These are phyloP conservation scores for Sutorius australiensis DNA, from an alignment of 768 basidiomycete genomes.

Conservation along the genomic window DNA sequence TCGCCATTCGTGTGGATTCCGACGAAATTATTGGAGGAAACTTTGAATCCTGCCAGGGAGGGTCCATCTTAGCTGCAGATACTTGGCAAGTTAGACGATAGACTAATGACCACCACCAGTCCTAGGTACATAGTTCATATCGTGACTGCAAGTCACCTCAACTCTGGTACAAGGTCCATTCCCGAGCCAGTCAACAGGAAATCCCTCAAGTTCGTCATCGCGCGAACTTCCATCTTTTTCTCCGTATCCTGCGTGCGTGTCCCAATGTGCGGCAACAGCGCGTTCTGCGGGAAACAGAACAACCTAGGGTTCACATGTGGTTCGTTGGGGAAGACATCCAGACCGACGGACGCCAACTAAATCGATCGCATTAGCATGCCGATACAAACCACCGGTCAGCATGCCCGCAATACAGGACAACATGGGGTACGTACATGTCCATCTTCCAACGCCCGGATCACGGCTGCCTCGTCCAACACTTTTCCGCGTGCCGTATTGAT, in stretches of 20 bases:
- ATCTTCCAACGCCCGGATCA: slow-evolving; percentile 80
- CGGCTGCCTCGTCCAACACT: slow-evolving; percentile 81
- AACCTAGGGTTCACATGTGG: slow-evolving; percentile 75
- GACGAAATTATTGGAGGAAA: too few relatives aligned
- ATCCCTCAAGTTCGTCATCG: slow-evolving; percentile 70
- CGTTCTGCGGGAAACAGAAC: slow-evolving; percentile 74
- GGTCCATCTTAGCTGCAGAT: too few relatives aligned
- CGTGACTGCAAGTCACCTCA: slow-evolving; percentile 2
- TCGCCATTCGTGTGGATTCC: too few relatives aligned
- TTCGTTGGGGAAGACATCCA: slow-evolving; percentile 87
- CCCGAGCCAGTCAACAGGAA: slow-evolving; percentile 61
- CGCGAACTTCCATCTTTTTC: slow-evolving; percentile 77
- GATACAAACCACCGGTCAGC: not conserved
- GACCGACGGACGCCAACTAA: slow-evolving; percentile 45
- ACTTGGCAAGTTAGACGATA: too few relatives aligned
- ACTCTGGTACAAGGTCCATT: slow-evolving; percentile 61
- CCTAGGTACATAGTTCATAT: too few relatives aligned
- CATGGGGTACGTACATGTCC: slow-evolving; percentile 65
- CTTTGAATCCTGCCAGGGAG: too few relatives aligned
- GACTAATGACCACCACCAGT: too few relatives aligned
- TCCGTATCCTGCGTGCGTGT: slow-evolving; percentile 80
- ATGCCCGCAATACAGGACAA: not conserved
- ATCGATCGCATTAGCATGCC: not conserved
- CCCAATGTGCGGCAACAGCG: slow-evolving; percentile 90
- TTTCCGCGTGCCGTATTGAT: slow-evolving; percentile 89